phyloP scores from a whole-genome alignment of 1,284 basidiomycete species.

The Ceratorhiza oryzae-sativae region DNA sequence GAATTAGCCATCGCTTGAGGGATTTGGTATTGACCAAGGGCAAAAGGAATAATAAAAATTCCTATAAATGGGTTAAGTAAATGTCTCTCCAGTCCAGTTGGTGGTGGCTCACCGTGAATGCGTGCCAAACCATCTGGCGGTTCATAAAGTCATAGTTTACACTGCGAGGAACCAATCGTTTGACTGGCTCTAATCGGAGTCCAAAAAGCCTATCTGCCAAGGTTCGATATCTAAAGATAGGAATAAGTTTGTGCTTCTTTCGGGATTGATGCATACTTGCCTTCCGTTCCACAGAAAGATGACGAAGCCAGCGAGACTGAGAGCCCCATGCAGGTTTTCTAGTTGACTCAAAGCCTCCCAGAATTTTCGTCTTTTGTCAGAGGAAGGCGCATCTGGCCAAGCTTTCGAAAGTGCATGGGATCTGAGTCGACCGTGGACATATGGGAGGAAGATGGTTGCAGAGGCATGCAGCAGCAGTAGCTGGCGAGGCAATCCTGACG shows the following conservation, averaged over 20 bases:
- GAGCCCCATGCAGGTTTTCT: slow-evolving; percentile 69
- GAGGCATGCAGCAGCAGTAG: slow-evolving; percentile 72
- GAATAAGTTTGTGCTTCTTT: not conserved
- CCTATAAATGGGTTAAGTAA: slow-evolving; percentile 58
- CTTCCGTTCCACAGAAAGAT: slow-evolving; percentile 87
- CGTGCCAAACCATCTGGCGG: slow-evolving; percentile 98
- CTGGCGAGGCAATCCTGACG: slow-evolving; percentile 66
- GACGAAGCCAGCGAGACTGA: slow-evolving; percentile 78
- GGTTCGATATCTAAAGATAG: slow-evolving; percentile 75
- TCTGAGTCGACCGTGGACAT: slow-evolving; percentile 77
- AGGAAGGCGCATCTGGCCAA: slow-evolving; percentile 89
- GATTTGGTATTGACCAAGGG: slow-evolving; percentile 79
- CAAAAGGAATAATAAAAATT: slow-evolving; percentile 93
- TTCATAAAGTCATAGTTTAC: slow-evolving; percentile 99
- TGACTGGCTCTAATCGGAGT: slow-evolving; percentile 79
- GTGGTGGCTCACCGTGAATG: slow-evolving; percentile 79
- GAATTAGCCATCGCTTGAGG: slow-evolving; percentile 65
- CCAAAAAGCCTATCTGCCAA: slow-evolving; percentile 82
- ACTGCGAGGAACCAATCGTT: slow-evolving; percentile 74
- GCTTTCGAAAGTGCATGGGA: slow-evolving; percentile 78
- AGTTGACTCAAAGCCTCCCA: slow-evolving; percentile 76
- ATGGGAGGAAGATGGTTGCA: slow-evolving; percentile 80
- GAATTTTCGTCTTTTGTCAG: slow-evolving; percentile 72
- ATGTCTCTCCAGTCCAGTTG: not conserved
- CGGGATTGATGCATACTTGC: slow-evolving; percentile 55